Percentiles rank a stretch among this genome's conserved stretches.
These are phyloP conservation scores for Coemansia sp. DNA, from an alignment of 192 early-diverging fungal species.

Conservation along the genomic window DNA sequence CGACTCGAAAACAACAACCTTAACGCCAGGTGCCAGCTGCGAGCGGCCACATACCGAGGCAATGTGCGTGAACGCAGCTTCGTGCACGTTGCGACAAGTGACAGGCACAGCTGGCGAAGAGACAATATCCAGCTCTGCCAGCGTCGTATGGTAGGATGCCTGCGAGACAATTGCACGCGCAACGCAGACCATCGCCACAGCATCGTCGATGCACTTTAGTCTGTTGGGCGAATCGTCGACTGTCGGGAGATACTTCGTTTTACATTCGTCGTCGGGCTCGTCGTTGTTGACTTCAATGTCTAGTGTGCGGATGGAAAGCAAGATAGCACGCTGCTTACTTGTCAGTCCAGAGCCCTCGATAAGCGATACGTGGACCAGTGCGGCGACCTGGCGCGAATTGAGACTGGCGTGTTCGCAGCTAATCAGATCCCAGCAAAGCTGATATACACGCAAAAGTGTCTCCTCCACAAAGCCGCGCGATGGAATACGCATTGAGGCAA, in stretches of 20 bases:
- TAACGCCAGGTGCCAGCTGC: slow-evolving; percentile 64
- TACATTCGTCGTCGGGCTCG: background rate
- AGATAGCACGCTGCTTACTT: slow-evolving; percentile 9
- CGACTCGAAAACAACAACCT: slow-evolving; percentile 72
- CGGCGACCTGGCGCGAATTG: slow-evolving; percentile 47
- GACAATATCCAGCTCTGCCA: slow-evolving; percentile 27
- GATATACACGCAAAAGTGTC: slow-evolving; percentile 25
- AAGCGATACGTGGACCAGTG: slow-evolving; percentile 41
- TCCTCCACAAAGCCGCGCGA: slow-evolving; percentile 21
- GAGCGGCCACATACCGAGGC: slow-evolving; percentile 62
- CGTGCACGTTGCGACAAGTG: slow-evolving; percentile 53
- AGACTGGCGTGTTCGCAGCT: slow-evolving; percentile 30
- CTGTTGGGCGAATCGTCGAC: slow-evolving; percentile 12
- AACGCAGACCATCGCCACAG: slow-evolving; percentile 52
- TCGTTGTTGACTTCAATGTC: slow-evolving; percentile 21
- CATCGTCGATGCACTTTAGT: slow-evolving; percentile 40
- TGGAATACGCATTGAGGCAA: slow-evolving; percentile 38
- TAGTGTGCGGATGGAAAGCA: slow-evolving; percentile 25
- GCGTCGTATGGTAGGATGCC: slow-evolving; percentile 32
- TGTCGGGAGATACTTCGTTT: slow-evolving; percentile 15
- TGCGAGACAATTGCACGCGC: slow-evolving; percentile 45
- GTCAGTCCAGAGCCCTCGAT: slow-evolving; percentile 39
- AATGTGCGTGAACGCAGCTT: slow-evolving; percentile 64
- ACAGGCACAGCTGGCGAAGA: slow-evolving; percentile 10
- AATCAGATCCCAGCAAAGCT: slow-evolving; percentile 37